Evolutionary conservation across 441 rosid species (phyloP).

Genomic region (Brassica balearica): DNA sequence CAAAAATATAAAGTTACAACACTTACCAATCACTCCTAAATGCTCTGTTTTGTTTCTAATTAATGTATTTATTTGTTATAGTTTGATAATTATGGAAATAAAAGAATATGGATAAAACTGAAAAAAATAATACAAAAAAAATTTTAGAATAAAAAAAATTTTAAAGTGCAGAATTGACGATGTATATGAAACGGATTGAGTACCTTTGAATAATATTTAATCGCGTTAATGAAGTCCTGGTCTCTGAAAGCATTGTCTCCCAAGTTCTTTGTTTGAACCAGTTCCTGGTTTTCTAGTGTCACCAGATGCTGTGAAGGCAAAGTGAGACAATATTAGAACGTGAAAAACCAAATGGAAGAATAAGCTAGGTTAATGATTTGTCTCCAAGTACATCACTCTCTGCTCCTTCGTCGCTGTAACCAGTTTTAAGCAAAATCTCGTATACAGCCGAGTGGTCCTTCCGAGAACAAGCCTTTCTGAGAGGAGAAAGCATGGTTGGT

Average conservation of each 20-base stretch:
- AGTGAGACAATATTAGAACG: background rate
- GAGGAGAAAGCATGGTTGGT: conserved; percentile 46
- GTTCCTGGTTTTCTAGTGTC: conserved; percentile 70
- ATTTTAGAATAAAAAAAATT: too few relatives aligned
- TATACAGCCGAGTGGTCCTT: conserved; percentile 89
- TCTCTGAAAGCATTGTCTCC: conserved; percentile 70
- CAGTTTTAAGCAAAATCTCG: conserved; percentile 78
- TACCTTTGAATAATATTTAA: conserved; percentile 75
- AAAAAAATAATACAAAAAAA: background rate
- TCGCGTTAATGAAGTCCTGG: conserved; percentile 69
- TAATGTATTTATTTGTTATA: background rate
- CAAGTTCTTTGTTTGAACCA: conserved; percentile 59
- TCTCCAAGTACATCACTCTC: conserved; percentile 55
- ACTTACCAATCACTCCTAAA: too few relatives aligned
- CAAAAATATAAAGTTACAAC: too few relatives aligned
- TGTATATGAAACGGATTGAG: background rate
- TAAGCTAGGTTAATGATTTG: background rate
- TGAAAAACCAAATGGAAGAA: background rate
- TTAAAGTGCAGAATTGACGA: background rate
- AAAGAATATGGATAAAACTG: background rate
- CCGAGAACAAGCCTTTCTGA: conserved; percentile 50
- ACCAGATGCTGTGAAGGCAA: conserved; percentile 47
- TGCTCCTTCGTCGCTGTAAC: conserved; percentile 86
- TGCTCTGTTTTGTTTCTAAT: background rate
- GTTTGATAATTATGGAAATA: background rate